These are phyloP conservation scores for Byssothecium circinans DNA, from an alignment of 2,329 filamentous ascomycete species.

Conservation along the genomic window DNA sequence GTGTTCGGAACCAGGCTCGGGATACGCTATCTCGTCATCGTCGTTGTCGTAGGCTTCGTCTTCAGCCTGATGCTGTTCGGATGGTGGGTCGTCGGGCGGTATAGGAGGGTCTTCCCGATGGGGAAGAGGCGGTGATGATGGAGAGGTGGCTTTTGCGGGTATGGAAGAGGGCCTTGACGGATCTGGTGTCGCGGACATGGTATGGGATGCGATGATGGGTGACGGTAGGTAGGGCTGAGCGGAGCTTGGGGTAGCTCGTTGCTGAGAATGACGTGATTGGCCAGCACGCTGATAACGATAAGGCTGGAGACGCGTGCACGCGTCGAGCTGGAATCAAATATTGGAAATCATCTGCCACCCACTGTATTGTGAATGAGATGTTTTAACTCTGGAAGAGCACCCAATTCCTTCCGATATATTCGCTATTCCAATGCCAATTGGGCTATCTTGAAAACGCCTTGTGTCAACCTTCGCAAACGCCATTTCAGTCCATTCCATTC, in stretches of 20 bases:
- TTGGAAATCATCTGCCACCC: no score
- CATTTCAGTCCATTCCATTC: background rate
- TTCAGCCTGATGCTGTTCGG: slow-evolving; percentile 22
- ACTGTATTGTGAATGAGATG: no score
- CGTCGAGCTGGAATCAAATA: background rate
- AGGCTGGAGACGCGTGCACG: background rate
- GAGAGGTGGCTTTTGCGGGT: slow-evolving; percentile 22
- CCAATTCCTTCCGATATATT: background rate
- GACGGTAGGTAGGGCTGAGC: slow-evolving; percentile 18
- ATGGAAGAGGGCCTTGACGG: slow-evolving; percentile 20
- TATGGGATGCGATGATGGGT: slow-evolving; percentile 15
- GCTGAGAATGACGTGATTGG: background rate
- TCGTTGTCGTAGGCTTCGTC: slow-evolving; percentile 24
- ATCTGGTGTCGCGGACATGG: slow-evolving; percentile 34
- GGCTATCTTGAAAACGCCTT: slow-evolving; percentile 33
- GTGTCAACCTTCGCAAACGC: slow-evolving; percentile 3
- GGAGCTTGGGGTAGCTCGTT: slow-evolving; percentile 25
- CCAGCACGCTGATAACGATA: background rate
- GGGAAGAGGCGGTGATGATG: slow-evolving; percentile 26
- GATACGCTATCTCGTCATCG: slow-evolving; percentile 38
- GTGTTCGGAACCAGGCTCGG: slow-evolving; percentile 36
- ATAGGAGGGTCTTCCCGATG: slow-evolving; percentile 27
- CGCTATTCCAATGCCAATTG: slow-evolving; percentile 2
- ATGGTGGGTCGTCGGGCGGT: slow-evolving; percentile 16
- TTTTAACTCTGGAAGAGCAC: no score